Evolutionary conservation across 208 protist species (phyloP).

Genomic region (Trypanosoma avium): DNA sequence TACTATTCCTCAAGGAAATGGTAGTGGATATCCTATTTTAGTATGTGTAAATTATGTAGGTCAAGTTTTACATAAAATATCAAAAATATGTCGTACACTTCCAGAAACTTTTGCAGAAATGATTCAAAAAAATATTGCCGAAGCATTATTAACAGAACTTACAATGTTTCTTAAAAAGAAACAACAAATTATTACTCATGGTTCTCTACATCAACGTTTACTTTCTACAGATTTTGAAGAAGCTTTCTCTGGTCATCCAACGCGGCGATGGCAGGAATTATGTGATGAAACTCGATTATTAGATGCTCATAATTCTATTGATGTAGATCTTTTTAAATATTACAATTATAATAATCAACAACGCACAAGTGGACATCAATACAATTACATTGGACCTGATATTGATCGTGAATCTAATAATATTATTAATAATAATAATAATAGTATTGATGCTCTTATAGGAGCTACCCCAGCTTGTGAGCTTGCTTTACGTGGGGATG

Average conservation of each 20-base stretch:
- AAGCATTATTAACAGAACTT: constrained; percentile 72
- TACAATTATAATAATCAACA: constrained; percentile 68
- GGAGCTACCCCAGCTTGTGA: constrained; percentile 47
- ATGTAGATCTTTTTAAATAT: constrained; percentile 69
- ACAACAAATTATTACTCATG: constrained; percentile 52
- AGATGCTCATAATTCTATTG: constrained; percentile 49
- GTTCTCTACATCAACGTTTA: constrained; percentile 54
- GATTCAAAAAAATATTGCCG: constrained; percentile 59
- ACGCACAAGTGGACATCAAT: constrained; percentile 80
- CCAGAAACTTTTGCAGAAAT: constrained; percentile 52
- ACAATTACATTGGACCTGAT: constrained; percentile 31
- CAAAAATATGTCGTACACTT: constrained; percentile 43
- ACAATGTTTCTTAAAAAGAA: constrained; percentile 66
- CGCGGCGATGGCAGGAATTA: constrained; percentile 51
- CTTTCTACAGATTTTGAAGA: constrained; percentile 72
- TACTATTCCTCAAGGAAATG: constrained; percentile 12
- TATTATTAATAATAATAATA: constrained; percentile 4
- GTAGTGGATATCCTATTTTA: constrained; percentile 55
- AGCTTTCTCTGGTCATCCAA: constrained; percentile 55
- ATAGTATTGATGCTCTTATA: constrained; percentile 40
- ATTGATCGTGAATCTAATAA: constrained; percentile 32
- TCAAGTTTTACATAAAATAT: constrained; percentile 66
- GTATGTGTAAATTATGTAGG: constrained; percentile 78
- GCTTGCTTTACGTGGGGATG: constrained; percentile 61
- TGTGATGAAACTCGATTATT: constrained; percentile 47